phyloP scores from a whole-genome alignment of 169 alveolate genomes.

The Eimeria acervulina region DNA sequence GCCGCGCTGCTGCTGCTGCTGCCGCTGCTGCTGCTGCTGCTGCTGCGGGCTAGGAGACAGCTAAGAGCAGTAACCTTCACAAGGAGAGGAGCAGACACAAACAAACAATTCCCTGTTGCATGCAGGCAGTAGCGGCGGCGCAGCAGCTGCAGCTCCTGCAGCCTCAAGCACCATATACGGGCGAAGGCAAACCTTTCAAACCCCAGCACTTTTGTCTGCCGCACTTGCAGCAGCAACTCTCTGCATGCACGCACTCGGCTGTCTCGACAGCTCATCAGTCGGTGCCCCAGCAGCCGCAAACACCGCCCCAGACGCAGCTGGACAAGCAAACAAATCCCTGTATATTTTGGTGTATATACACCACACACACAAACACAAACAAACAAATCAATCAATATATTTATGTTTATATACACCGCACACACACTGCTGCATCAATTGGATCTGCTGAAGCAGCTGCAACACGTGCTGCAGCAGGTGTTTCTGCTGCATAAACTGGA shows the following conservation, averaged over 20 bases:
- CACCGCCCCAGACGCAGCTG: conserved; percentile 39
- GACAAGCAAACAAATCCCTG: conserved; percentile 53
- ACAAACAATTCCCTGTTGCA: conserved; percentile 50
- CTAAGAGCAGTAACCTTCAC: conserved; percentile 55
- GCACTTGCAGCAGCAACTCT: conserved; percentile 62
- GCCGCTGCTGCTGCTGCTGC: not conserved
- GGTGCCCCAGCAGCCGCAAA: conserved; percentile 60
- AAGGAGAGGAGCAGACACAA: conserved; percentile 50
- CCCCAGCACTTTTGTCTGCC: conserved; percentile 70
- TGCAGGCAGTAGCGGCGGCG: conserved; percentile 56
- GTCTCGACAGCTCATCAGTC: conserved; percentile 77
- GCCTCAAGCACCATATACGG: conserved; percentile 17
- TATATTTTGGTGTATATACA: no score
- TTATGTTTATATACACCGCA: not conserved
- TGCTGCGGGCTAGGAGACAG: conserved; percentile 32
- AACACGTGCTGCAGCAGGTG: not conserved
- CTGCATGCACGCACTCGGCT: conserved; percentile 76
- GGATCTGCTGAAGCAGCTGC: conserved; percentile 31
- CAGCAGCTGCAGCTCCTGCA: not conserved
- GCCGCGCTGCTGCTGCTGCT: not conserved
- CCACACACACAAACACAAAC: no score
- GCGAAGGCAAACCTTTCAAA: conserved; percentile 26
- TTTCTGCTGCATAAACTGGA: not conserved
- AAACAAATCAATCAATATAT: no score
- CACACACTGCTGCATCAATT: not conserved